Base-by-base conservation (phyloP, 2,329 filamentous ascomycete genomes). In the Mycosphaerella sp. region DNA sequence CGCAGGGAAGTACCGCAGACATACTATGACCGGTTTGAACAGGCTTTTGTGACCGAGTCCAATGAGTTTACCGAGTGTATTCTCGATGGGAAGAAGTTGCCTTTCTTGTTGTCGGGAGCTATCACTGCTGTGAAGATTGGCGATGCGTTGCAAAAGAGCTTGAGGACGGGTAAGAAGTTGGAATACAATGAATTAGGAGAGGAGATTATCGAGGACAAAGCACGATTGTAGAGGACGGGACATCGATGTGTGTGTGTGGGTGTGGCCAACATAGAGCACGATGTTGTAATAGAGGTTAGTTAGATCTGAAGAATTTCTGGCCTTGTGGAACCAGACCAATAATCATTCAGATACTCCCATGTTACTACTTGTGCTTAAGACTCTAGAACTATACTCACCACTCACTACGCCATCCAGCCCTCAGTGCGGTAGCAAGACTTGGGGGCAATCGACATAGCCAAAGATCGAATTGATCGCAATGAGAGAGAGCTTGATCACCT, bases 1-100 rank as follows among this genome's bases (percentile, higher is more conserved):
- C 70, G 76, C 10, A 72, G 78, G 32, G 79, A 84, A 65, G 76
- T 84, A n/a, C 79, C 80, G 0, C 69, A 73, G 36, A 74, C 79
- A 56, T 85, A 83, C 64, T 84, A 80, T 62, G 81, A 78, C 37
- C 70, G 81, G 0, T 85, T 85, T 61, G 73, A 79, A 56, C 68
- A 78, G 21, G 81, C 82, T 0, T 85, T 85, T 62, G 76, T 81
- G n/a, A 76, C 69, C 10, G 81, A 86, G 67, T 76, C 78, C 5
- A 78, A 81, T 50, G 80, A 84, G 66, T 85, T 85, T 56, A 80
- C 79, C 0, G 77, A 75, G 10, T 73, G 71, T 13, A 79, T 79
- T 51, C 66, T 85, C 46, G 79, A 85, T 55, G 68, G 77, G 55
- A 78, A 68, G 14, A 66, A 72, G 12, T 66, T 81, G 42, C 80